Percentiles rank a stretch among this genome's conserved stretches.
These are phyloP conservation scores for Taxawa tesnikishii DNA, from an alignment of 2,329 filamentous ascomycete genomes.

Conservation along the genomic window DNA sequence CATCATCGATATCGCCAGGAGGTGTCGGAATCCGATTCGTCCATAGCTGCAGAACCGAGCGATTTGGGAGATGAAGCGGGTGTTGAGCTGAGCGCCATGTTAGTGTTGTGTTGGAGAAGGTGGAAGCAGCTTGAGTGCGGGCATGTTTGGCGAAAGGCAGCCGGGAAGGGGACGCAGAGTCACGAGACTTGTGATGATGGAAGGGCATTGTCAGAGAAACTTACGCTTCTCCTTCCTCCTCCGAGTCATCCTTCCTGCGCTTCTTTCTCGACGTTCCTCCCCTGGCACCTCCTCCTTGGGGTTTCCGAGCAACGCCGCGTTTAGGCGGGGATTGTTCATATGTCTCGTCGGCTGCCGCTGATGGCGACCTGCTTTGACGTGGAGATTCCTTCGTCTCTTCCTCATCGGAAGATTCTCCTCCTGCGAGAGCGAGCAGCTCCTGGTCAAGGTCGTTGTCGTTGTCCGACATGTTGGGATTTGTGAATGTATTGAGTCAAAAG, in stretches of 20 bases:
- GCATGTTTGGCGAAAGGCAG: too few species aligned
- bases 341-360: conserved; percentile 1
- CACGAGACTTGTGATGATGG: too few species aligned
- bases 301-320: conserved; percentile 35
- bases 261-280: conserved; percentile 24
- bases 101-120: too few species aligned
- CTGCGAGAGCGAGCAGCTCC: conserved; percentile 85
- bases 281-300: conserved; percentile 22
- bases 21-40: conserved; percentile 67
- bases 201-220: too few species aligned
- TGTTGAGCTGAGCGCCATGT: too few species aligned
- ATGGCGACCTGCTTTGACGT: conserved; percentile 3
- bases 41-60: conserved; percentile 75
- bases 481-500: too few species aligned
- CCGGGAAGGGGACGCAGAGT: too few species aligned
- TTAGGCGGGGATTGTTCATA: conserved; percentile 18
- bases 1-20: conserved; percentile 36
- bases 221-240: conserved; percentile 76
- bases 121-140: too few species aligned
- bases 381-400: conserved; percentile 23
- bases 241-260: conserved; percentile 45
- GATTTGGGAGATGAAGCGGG: conserved; percentile 61
- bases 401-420: conserved; percentile 45
- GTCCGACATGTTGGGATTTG: conserved; percentile 62
- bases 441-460: conserved; percentile 68